A percentile compares a stretch with the other conserved stretches of the same genome.
These are phyloP conservation scores for Tetrahymena thermophila DNA, from an alignment of 73 alveolate species.

Conservation along the genomic window DNA sequence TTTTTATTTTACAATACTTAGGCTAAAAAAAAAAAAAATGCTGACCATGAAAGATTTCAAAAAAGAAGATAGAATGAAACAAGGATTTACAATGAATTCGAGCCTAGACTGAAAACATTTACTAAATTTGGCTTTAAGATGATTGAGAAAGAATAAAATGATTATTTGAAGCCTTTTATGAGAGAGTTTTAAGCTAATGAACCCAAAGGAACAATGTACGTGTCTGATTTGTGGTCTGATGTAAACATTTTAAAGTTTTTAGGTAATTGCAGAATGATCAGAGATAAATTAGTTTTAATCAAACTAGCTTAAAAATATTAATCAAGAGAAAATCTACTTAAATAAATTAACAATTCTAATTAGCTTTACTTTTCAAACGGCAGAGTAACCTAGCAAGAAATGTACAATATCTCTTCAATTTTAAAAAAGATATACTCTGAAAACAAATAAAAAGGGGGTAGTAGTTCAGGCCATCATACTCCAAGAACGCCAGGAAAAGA, in stretches of 20 bases:
- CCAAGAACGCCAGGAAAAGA: background rate
- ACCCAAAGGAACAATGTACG: background rate
- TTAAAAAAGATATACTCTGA: background rate
- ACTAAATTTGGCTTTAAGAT: background rate
- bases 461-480: background rate
- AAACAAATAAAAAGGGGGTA: background rate
- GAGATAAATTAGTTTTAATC: background rate
- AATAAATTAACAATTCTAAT: background rate
- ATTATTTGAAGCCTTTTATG: background rate
- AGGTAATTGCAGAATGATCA: background rate
- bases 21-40: background rate
- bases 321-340: background rate
- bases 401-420: background rate
- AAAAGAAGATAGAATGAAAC: background rate
- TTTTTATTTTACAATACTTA: too few relatives aligned
- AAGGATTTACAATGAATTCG: background rate
- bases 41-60: background rate
- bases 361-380: background rate
- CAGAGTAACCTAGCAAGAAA: background rate
- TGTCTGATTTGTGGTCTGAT: background rate
- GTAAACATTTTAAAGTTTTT: background rate
- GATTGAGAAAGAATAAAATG: background rate
- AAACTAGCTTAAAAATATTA: background rate
- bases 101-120: background rate
- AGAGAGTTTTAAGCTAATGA: background rate